Conservation (phyloP, 2,329 filamentous ascomycete genomes). For the Spiromastix sp. region DNA sequence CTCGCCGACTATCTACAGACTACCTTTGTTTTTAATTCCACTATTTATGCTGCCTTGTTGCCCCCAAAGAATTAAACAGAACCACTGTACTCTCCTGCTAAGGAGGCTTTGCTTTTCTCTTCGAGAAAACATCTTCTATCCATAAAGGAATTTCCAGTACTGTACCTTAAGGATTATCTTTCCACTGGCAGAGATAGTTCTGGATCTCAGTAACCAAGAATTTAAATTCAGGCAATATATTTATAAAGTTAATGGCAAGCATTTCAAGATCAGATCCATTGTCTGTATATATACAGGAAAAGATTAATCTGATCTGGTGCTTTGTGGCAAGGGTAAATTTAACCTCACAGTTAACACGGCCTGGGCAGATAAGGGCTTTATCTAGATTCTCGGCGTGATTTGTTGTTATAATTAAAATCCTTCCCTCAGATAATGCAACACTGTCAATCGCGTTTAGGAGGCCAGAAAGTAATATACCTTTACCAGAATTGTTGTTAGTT, state of each 20-base stretch:
- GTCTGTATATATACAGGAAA: not conserved
- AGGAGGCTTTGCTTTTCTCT: too few relatives aligned
- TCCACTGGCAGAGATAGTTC: slow-evolving; percentile 28
- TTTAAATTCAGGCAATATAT: slow-evolving; percentile 20
- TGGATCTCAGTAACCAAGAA: slow-evolving; percentile 33
- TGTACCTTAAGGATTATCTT: too few relatives aligned
- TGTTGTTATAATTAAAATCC: slow-evolving; percentile 64
- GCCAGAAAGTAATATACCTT: slow-evolving; percentile 58
- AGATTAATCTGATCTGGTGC: not conserved
- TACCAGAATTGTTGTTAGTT: slow-evolving; percentile 7
- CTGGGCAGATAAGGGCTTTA: slow-evolving; percentile 53
- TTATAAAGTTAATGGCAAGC: slow-evolving; percentile 23
- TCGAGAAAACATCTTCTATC: too few relatives aligned
- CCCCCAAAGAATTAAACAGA: too few relatives aligned
- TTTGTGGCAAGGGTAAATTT: slow-evolving; percentile 6
- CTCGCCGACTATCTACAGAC: too few relatives aligned
- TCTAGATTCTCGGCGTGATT: slow-evolving; percentile 57
- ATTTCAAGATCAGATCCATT: not conserved
- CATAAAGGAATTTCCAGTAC: too few relatives aligned
- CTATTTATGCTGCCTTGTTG: too few relatives aligned
- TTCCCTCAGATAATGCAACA: slow-evolving; percentile 57
- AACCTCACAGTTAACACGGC: slow-evolving; percentile 56
- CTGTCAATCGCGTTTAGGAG: slow-evolving; percentile 62
- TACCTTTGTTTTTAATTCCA: too few relatives aligned
- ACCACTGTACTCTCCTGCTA: too few relatives aligned